A percentile compares a stretch with the other conserved stretches of the same genome.
Conservation (phyloP, 2,329 filamentous ascomycete species). For the Penicillium sumatraense region DNA sequence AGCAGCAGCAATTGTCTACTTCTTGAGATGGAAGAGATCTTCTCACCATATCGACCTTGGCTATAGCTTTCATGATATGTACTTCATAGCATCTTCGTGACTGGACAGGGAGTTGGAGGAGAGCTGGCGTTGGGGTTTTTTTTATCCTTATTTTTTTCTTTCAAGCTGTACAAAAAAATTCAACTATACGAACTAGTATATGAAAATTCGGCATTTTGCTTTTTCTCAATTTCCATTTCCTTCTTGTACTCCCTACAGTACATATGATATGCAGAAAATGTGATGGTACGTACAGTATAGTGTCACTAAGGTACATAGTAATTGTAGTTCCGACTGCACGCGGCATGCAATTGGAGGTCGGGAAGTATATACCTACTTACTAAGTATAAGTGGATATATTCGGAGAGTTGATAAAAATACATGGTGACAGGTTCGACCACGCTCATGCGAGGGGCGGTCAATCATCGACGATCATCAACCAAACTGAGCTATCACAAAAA, state of each 20-base stretch:
- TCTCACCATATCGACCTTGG: background rate
- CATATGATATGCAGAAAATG: no score
- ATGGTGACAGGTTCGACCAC: background rate
- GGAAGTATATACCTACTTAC: background rate
- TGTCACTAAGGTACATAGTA: no score
- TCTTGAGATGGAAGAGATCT: background rate
- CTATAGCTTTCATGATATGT: background rate
- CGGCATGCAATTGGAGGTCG: no score
- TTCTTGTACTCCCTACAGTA: no score
- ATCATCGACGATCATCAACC: background rate
- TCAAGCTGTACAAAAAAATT: slow-evolving; percentile 14
- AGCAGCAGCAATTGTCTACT: slow-evolving; percentile 13
- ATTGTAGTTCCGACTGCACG: background rate
- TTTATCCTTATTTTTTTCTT: background rate
- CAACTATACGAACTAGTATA: background rate
- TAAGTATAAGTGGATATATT: background rate
- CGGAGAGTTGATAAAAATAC: background rate
- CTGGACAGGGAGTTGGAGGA: background rate
- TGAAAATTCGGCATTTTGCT: background rate
- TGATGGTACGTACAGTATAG: no score
- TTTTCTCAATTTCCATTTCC: background rate
- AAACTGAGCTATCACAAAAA: background rate
- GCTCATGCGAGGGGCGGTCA: background rate
- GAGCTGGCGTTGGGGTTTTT: slow-evolving; percentile 9
- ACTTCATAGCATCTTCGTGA: slow-evolving; percentile 7